Base-by-base conservation (phyloP, 805 yeast species). In the Peterozyma xylosa region DNA sequence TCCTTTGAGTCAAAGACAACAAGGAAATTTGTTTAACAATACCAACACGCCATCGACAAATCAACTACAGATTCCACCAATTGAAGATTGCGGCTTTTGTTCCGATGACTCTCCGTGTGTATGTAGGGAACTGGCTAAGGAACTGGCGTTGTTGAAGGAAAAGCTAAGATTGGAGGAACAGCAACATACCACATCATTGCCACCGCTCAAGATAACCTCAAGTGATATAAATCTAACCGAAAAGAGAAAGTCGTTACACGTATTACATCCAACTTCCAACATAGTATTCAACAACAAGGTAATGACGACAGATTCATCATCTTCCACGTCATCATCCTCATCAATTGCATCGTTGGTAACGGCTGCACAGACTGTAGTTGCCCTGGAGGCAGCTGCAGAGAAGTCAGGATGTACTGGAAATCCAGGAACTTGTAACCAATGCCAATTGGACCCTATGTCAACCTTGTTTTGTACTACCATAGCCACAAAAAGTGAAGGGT, bases 51-150 rank as follows among this genome's bases (percentile, higher is more conserved):
- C 32, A 27, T 13, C 32, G 17, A 16, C 35, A 9, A 17, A 34
- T 17, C n/a, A 30, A 5, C 17, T 29, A n/a, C 10, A 38, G 29
- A 13, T 33, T 13, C 17, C 14, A n/a, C 39, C 39, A n/a, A 69
- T 71, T 47, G 95, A 86, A 51, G 78, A 84, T 46, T 91, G 98
- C 63, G 98, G 98, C 0, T 90, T 91, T 62, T 91, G 98, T 57
- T 78, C 95, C 0, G 96, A 86, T 52, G 93, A 81, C 52, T 81
- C 95, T 0, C 90, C 96, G 2, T 91, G 98, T 63, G 85, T 91
- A 2, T 91, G 97, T 59, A 77, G 91, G 27, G 96, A 88, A 52
- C 85, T 78, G 14, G 81, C 79, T 2, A 68, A 70, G 51, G 78
- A 73, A 54, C 74, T 73, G 2, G 74, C 71, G 3, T 51, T 59